Evolutionary conservation across 352 stramenopile genomes (phyloP), one percentile per base, ranked within the genome.

Genomic region (Thraustochytrium sp.): DNA sequence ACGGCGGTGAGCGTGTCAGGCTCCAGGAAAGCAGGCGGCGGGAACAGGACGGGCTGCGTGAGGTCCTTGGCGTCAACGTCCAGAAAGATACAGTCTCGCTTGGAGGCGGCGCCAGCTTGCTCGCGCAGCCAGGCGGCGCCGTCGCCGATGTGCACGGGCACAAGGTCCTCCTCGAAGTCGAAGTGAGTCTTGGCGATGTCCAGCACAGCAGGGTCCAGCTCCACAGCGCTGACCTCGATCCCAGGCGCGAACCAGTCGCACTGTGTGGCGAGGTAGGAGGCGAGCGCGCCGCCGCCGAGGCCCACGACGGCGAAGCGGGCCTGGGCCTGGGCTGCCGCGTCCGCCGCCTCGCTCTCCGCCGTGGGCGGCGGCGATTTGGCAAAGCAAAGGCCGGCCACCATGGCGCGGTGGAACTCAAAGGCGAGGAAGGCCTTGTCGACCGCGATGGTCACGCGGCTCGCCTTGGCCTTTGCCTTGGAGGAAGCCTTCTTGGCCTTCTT

Each of bases 11-110:
- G 75, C 56, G 91, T 90, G 11, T 31, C 53, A 23, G 87, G 82
- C 61, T 90, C 85, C 54, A 94, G 84, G 74, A 94, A 94, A 46
- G 85, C 88, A 44, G 89, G 76, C 61, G 90, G 90, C 34, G 90
- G 90, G 51, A 90, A 93, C 65, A 88, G 91, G 86, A 94, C 90
- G 38, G 89, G 90, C 23, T 84, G 36, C 16, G 76, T 55, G 13
- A 91, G 86, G 85, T 93, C 90, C 75, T 93, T 93, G 40, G 90
- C 89, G 82, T 94, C 91, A 29, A 94, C 91, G 68, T 94, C 91
- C 29, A 94, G 82, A 53, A 93, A 87, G 46, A 94, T 90, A 5
- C 23, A 72, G 36, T 21, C 34, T 26, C 40, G 13, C 55, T 88
- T 90, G 13, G 21, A 84, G 16, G 56, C 72, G 34, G 59, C 61